Percentiles rank a stretch among this genome's conserved stretches.
These are phyloP conservation scores for Lyophyllum atratum DNA, from an alignment of 768 basidiomycete species.

Conservation along the genomic window DNA sequence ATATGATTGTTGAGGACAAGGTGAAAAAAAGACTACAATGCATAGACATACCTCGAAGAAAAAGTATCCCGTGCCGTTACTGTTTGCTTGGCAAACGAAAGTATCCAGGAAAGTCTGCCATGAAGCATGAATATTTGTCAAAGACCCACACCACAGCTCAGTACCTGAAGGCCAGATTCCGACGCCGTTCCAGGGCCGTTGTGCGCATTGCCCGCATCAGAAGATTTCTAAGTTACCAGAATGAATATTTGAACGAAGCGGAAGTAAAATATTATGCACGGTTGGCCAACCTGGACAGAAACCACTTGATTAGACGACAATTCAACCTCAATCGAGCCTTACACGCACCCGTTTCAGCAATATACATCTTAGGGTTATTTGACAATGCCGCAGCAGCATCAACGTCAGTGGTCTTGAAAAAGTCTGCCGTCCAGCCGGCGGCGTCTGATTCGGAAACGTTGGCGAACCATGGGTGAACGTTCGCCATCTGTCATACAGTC, in stretches of 20 bases:
- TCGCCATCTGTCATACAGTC: constrained; percentile 62
- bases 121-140: constrained; percentile 7
- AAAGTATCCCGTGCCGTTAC: constrained; percentile 83
- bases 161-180: constrained; percentile 57
- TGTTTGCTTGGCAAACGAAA: constrained; percentile 87
- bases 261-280: constrained; percentile 33
- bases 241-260: background rate
- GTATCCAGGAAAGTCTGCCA: constrained; percentile 76
- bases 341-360: constrained; percentile 82
- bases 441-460: constrained; percentile 65
- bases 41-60: constrained; percentile 72
- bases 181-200: constrained; percentile 74
- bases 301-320: background rate
- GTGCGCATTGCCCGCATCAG: constrained; percentile 53
- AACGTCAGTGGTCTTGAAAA: constrained; percentile 74
- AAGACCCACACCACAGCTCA: background rate
- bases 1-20: constrained; percentile 11
- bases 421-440: constrained; percentile 80
- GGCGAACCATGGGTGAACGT: constrained; percentile 96
- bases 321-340: background rate
- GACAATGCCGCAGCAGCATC: constrained; percentile 51
- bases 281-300: constrained; percentile 55
- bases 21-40: background rate
- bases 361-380: constrained; percentile 82
- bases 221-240: constrained; percentile 48